These are phyloP conservation scores for Paxillus rubicundulus DNA, from an alignment of 768 basidiomycete species.

Conservation along the genomic window DNA sequence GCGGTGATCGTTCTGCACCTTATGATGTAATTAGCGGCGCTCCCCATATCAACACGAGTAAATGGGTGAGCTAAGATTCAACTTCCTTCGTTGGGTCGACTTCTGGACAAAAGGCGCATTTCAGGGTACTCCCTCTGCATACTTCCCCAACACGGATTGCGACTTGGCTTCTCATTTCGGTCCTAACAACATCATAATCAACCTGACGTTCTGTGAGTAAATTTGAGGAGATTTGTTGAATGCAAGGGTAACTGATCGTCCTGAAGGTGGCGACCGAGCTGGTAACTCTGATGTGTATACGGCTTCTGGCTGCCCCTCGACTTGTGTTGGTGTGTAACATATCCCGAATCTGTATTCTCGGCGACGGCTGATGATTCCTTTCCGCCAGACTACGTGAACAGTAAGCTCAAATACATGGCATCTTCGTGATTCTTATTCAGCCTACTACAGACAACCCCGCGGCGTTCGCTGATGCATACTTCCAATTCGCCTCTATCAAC, in stretches of 20 bases:
- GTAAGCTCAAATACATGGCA: background rate
- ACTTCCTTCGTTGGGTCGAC: background rate
- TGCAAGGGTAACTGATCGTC: background rate
- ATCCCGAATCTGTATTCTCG: background rate
- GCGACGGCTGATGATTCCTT: background rate
- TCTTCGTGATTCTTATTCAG: background rate
- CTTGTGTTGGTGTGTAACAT: slow-evolving; percentile 12
- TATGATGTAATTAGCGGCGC: slow-evolving; percentile 28
- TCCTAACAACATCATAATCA: slow-evolving; percentile 34
- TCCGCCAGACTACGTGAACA: slow-evolving; percentile 8
- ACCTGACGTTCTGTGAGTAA: slow-evolving; percentile 33
- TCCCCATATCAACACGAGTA: slow-evolving; percentile 15
- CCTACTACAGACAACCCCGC: slow-evolving; percentile 26
- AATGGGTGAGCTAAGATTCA: slow-evolving; percentile 18
- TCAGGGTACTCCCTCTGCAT: slow-evolving; percentile 34
- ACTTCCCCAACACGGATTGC: slow-evolving; percentile 40
- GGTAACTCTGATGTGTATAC: slow-evolving; percentile 14
- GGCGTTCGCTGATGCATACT: slow-evolving; percentile 38
- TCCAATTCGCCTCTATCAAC: slow-evolving; percentile 34
- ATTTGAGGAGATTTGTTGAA: background rate
- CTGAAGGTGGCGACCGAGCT: slow-evolving; percentile 31
- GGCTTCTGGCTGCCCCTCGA: slow-evolving; percentile 19
- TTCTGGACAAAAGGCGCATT: background rate
- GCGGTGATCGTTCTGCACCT: slow-evolving; percentile 32
- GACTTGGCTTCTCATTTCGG: slow-evolving; percentile 37